Evolutionary conservation across 2,329 filamentous ascomycete genomes (phyloP).

Genomic region (Domatiomyces globalis): DNA sequence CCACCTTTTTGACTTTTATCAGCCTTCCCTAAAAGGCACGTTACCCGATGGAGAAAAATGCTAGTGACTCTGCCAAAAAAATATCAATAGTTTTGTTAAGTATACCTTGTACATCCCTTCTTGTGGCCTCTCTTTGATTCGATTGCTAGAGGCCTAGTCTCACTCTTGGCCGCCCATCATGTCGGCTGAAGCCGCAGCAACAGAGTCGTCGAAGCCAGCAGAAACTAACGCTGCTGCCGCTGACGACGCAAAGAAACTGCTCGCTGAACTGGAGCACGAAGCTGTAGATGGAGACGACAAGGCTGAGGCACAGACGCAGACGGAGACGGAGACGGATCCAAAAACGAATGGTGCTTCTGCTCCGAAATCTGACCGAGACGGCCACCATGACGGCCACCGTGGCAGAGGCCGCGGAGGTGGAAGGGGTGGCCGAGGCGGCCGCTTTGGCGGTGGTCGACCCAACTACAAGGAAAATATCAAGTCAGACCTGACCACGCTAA

Average conservation of each 20-base stretch:
- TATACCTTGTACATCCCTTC: background rate
- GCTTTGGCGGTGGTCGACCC: conserved; percentile 17
- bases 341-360: conserved; percentile 12
- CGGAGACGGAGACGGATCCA: conserved; percentile 19
- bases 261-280: conserved; percentile 28
- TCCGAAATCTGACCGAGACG: conserved; percentile 9
- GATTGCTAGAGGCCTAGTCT: background rate
- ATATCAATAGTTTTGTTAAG: too few relatives aligned
- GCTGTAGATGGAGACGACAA: conserved; percentile 13
- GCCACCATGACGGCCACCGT: conserved; percentile 6
- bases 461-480: conserved; percentile 46
- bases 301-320: conserved; percentile 25
- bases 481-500: conserved; percentile 52
- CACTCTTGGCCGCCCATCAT: conserved; percentile 5
- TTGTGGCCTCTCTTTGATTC: background rate
- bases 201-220: conserved; percentile 6
- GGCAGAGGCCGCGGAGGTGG: conserved; percentile 3
- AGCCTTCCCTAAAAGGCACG: background rate
- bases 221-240: conserved; percentile 29
- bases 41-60: background rate
- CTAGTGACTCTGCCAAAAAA: background rate
- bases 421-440: conserved; percentile 21
- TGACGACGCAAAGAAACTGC: conserved; percentile 32
- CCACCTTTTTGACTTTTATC: background rate
- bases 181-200: conserved; percentile 15